Evolutionary conservation across 164 flowering plant genomes (phyloP), one percentile per base, ranked within the genome.

Genomic region (Stephania japonica): DNA sequence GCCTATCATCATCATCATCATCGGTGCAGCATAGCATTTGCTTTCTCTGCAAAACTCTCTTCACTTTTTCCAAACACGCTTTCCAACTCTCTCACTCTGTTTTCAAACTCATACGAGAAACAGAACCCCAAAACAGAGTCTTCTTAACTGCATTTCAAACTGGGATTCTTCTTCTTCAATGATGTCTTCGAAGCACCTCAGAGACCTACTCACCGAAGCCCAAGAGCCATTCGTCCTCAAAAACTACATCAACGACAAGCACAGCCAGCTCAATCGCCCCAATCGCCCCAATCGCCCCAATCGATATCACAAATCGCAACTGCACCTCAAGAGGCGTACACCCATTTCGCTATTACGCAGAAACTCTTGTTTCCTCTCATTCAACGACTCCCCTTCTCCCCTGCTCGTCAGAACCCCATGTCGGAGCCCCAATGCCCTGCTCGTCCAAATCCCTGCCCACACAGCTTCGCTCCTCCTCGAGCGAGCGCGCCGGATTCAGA

Each of bases 171-270:
- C 11, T 23, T 68, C 12, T 27, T 21, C 49, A 53, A 81, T 75
- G 78, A 85, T 84, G 88, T 81, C 80, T 69, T 81, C 74, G 12
- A 87, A 83, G 78, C 90, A 81, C 65, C 83, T 94, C 19, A 86
- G 78, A 47, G 89, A 94, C 82, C 84, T 91, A 0, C 77, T 94
- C 18, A 76, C 70, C 16, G 91, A 94, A 80, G 94, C 90, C 77
- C 98, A 94, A 78, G 98, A 92, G 73, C 98, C 98, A 0, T 94
- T 94, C 72, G 78, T 80, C n/a, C 85, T 90, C 66, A 78, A 85
- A 41, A 78, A 78, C 79, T 89, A 86, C 89, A 87, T 88, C 71
- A 68, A 83, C 24, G 87, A 92, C 41, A 82, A 72, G 53, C 85
- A 84, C 43, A 66, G 38, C 42, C 86, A 75, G 62, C 79, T 87